Evolutionary conservation across 2,329 filamentous ascomycete genomes (phyloP), one percentile per base, ranked within the genome.

Genomic region (Talaromyces verruculosus): DNA sequence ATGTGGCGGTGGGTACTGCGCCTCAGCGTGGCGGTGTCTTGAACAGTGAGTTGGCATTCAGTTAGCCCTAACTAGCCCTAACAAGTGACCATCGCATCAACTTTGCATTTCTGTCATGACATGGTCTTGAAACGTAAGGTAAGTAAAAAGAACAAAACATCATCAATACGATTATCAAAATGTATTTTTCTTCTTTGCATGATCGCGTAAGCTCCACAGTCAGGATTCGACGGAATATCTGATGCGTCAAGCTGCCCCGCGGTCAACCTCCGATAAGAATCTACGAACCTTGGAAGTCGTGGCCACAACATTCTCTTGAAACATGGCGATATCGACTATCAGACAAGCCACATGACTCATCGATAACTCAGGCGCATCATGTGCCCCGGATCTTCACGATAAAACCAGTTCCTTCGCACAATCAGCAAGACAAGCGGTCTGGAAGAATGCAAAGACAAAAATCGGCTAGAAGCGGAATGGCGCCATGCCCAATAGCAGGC

Each of bases 11-110:
- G 60, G 22, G 8, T 39, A 43, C 62, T 64, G 30, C 62, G 62
- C 62, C 62, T 49, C 51, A 45, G 37, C 47, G 61, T 64, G 62
- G 62, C 62, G 51, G 25, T 47, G 62, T 33, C 61, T 43, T n/a
- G 22, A 43, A 11, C 28, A 22, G 11, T 41, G 22, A 43, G 37
- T 28, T 59, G 55, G 55, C 55, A 60, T 25, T 15, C 59, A 15
- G 57, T n/a, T 33, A 62, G 30, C 60, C 60, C 39, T 57, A 61
- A 61, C 17, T 61, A 47, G 30, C 59, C 39, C 59, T 39, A 61
- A 47, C 28, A n/a, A 37, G 59, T 49, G 25, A 60, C 17, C 30
- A 15, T 39, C 35, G 35, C 57, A 17, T 28, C 37, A 59, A 19
- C 10, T 2, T 41, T 58, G 33, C 19, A 30, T 30, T 5, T 2